These are phyloP conservation scores for Vanderwaltozyma tropicalis DNA, from an alignment of 805 yeast species.

Conservation along the genomic window DNA sequence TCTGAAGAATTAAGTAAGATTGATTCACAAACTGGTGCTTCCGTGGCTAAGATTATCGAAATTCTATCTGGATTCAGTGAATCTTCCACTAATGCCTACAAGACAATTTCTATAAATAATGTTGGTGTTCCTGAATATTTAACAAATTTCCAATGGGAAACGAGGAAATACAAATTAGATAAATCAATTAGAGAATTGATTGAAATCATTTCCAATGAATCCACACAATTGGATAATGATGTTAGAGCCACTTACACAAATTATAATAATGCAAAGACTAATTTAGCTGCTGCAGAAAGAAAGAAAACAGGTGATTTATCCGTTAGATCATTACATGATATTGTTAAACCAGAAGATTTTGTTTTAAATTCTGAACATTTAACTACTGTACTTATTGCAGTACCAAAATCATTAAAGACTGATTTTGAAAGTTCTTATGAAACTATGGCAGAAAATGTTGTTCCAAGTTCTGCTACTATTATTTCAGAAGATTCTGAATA, in stretches of 20 bases:
- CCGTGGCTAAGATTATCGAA: conserved; percentile 70
- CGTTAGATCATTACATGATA: conserved; percentile 79
- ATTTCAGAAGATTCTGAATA: conserved; percentile 68
- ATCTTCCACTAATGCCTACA: conserved; percentile 37
- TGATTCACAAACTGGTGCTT: conserved; percentile 64
- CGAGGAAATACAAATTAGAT: conserved; percentile 76
- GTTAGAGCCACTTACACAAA: conserved; percentile 63
- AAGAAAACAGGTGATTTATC: conserved; percentile 90
- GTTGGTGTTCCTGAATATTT: conserved; percentile 49
- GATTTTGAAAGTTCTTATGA: conserved; percentile 69
- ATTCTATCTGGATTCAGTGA: conserved; percentile 42
- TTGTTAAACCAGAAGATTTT: conserved; percentile 75
- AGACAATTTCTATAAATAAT: conserved; percentile 41
- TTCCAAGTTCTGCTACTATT: conserved; percentile 76
- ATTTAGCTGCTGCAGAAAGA: conserved; percentile 78
- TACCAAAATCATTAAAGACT: conserved; percentile 54
- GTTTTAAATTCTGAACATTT: conserved; percentile 80
- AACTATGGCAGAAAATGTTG: conserved; percentile 66
- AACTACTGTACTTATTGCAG: conserved; percentile 77
- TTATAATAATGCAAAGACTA: conserved; percentile 76
- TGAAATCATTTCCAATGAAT: conserved; percentile 60
- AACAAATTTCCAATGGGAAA: conserved; percentile 77
- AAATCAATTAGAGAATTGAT: conserved; percentile 72
- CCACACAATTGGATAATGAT: conserved; percentile 74
- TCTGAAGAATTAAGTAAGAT: conserved; percentile 79